Evolutionary conservation across 192 early-diverging fungal species (phyloP).

Genomic region (Cetraspora pellucida): DNA sequence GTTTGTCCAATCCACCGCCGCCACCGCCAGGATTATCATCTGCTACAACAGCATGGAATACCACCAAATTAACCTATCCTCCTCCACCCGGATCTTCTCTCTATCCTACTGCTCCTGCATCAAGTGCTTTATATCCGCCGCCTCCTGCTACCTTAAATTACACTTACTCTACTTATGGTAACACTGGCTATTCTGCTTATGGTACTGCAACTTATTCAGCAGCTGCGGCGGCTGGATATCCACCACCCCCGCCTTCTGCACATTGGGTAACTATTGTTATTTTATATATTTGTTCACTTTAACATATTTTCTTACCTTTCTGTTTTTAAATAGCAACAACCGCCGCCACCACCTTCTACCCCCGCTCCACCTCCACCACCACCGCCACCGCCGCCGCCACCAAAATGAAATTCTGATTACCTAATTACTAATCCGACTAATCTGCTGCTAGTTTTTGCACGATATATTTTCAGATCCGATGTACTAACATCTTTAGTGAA

Average conservation of each 20-base stretch:
- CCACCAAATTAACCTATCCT: constrained; percentile 25
- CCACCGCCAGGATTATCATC: constrained; percentile 29
- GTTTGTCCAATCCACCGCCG: constrained; percentile 16
- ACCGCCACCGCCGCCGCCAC: constrained; percentile 31
- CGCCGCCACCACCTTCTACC: constrained; percentile 31
- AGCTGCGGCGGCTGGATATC: constrained; percentile 29
- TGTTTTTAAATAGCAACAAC: constrained; percentile 9
- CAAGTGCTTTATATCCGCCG: constrained; percentile 4
- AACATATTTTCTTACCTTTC: not conserved
- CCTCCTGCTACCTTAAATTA: constrained; percentile 18
- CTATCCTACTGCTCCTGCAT: not conserved
- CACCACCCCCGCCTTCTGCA: constrained; percentile 27
- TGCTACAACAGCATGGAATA: constrained; percentile 23
- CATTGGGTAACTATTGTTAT: constrained; percentile 15
- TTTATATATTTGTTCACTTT: not conserved
- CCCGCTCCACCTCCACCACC: constrained; percentile 36
- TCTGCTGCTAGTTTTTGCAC: not conserved
- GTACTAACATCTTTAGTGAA: no score
- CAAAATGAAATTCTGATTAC: constrained; percentile 2
- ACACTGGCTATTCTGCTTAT: constrained; percentile 6
- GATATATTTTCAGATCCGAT: no score
- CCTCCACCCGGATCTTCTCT: constrained; percentile 33
- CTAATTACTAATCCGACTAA: constrained; percentile 7
- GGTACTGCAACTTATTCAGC: constrained; percentile 19
- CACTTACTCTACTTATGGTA: not conserved